Base-by-base conservation (phyloP, 164 flowering plant genomes). In the Pachysandra terminalis region DNA sequence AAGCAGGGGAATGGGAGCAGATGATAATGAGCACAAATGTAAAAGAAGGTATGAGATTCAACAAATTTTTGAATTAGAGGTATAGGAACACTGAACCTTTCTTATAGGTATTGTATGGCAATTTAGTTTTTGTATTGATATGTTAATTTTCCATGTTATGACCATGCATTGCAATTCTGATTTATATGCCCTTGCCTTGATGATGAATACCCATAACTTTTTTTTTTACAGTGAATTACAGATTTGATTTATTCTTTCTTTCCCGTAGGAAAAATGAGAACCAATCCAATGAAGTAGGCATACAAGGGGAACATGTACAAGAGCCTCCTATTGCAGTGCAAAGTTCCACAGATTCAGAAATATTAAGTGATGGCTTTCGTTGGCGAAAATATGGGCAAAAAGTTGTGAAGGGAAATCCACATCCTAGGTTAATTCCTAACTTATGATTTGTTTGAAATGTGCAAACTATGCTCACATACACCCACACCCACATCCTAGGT, bases 361-460 rank as follows among this genome's bases (percentile, higher is more conserved):
- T 77, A 58, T 21, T 80, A 1, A 86, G 84, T 2, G 97, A 95
- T 75, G 97, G 99, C 32, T 90, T 84, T 76, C 96, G 96, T 49
- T 95, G 99, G 99, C 81, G 99, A 79, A 95, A 92, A 81, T 95
- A 95, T 64, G 99, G 99, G 49, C 99, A 95, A 82, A 95, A 95
- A 65, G 91, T 92, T 56, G 98, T 95, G 71, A 92, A 84, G 75
- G 97, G 99, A 75, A 95, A 90, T 77, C 85, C 91, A 65, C 85
- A 86, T 77, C 99, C 98, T 64, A 92, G 97, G 99, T 93, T 67
- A n/a, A 26, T 70, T 58, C 62, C 69, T 59, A 23, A 54, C 60
- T 51, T 35, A 28, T 28, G 19, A 35, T 56, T 56, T 45, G 15
- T 27, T 64, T 19, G 35, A 32, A 41, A 51, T 27, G 22, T 25